phyloP scores from a whole-genome alignment of 1,284 basidiomycete genomes.

The Cryptococcus wingfieldii region DNA sequence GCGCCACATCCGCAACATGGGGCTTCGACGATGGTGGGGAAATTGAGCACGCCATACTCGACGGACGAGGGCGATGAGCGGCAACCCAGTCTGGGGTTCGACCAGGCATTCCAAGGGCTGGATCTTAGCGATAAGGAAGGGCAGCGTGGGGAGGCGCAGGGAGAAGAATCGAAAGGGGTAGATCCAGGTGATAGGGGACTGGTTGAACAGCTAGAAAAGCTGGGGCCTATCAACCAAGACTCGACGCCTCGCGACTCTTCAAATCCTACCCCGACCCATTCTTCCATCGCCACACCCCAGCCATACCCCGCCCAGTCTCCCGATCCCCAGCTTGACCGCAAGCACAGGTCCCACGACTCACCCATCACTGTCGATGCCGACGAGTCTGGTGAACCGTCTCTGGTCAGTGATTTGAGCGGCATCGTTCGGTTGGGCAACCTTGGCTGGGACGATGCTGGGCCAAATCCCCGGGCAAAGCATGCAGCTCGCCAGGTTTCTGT shows the following conservation, averaged over 20 bases:
- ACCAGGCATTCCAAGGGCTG: too few species aligned
- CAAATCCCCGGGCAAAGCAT: neutral
- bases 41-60: neutral
- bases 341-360: neutral
- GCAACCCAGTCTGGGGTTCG: too few species aligned
- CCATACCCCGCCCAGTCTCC: constrained; percentile 9
- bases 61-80: too few species aligned
- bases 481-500: constrained; percentile 23
- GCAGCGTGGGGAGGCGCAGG: neutral
- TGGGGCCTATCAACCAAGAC: too few species aligned
- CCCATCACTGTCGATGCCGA: constrained; percentile 19
- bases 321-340: neutral
- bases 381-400: constrained; percentile 19
- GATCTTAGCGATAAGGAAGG: too few species aligned
- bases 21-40: neutral
- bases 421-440: constrained; percentile 33
- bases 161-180: too few species aligned
- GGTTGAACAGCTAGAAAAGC: too few species aligned
- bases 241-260: neutral
- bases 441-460: constrained; percentile 7
- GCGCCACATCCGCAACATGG: neutral
- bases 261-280: neutral
- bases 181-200: too few species aligned
- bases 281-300: neutral
- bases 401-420: constrained; percentile 32